These are phyloP conservation scores for Amylocarpus encephaloides DNA, from an alignment of 2,329 filamentous ascomycete genomes.

Conservation along the genomic window DNA sequence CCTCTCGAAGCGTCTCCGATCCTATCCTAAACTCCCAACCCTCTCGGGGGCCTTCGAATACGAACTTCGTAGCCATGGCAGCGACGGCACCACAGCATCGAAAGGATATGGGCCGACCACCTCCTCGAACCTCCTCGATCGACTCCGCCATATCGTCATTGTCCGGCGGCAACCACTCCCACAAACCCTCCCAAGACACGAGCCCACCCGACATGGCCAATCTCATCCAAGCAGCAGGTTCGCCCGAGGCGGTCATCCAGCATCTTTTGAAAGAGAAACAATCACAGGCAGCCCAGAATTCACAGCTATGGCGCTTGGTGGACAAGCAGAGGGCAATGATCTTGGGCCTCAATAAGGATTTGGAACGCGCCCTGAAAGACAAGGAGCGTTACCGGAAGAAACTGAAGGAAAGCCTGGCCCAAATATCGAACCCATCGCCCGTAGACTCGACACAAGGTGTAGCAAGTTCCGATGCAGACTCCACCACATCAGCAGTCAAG, in stretches of 20 bases:
- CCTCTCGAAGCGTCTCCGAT: conserved; percentile 31
- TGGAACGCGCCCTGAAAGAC: conserved; percentile 85
- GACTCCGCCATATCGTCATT: conserved; percentile 85
- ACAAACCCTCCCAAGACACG: conserved; percentile 51
- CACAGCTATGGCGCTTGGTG: conserved; percentile 88
- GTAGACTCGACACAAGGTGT: conserved; percentile 27
- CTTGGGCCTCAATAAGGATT: conserved; percentile 84
- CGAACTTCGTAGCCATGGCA: conserved; percentile 24
- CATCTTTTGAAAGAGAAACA: conserved; percentile 89
- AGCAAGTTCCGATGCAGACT: conserved; percentile 24
- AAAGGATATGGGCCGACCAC: conserved; percentile 26
- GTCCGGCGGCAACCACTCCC: conserved; percentile 53
- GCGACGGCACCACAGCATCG: conserved; percentile 26
- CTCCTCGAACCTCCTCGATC: conserved; percentile 76
- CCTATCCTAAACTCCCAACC: conserved; percentile 24
- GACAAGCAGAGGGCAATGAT: conserved; percentile 96
- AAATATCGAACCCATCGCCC: conserved; percentile 28
- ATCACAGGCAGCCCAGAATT: conserved; percentile 79
- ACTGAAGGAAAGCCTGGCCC: conserved; percentile 64
- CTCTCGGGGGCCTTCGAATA: conserved; percentile 18
- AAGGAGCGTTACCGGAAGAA: conserved; percentile 92
- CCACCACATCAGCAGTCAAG: conserved; percentile 18
- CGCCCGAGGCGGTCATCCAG: conserved; percentile 80
- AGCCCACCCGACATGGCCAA: conserved; percentile 70
- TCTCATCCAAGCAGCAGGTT: conserved; percentile 78